Evolutionary conservation across 225 moss, liverwort and hornwort species (phyloP).

Genomic region (Thuidium tamariscinum): DNA sequence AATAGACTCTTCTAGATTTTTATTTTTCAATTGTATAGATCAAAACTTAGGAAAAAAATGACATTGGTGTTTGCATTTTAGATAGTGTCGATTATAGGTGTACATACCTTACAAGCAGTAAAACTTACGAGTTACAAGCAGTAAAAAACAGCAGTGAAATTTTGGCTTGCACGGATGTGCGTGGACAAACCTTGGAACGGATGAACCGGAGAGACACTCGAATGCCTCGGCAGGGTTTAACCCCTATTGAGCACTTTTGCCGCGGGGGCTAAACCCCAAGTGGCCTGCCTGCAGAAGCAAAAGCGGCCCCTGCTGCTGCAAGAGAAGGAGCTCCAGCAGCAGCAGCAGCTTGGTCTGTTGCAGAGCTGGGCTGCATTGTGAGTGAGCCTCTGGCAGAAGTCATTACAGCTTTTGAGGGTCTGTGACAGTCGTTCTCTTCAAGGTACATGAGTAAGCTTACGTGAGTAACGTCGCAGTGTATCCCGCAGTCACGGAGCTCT

Average conservation of each 20-base stretch:
- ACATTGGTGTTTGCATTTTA: too few species aligned
- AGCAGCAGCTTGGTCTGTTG: background rate
- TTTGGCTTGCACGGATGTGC: too few species aligned
- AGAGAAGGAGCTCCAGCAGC: background rate
- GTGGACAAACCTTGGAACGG: background rate
- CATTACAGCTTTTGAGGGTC: background rate
- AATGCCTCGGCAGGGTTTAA: background rate
- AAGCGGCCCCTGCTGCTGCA: background rate
- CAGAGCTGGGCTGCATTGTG: background rate
- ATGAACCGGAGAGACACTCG: background rate
- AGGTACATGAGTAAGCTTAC: background rate
- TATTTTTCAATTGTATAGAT: background rate
- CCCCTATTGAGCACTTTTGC: background rate
- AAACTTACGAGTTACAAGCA: too few species aligned
- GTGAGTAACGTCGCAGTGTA: background rate
- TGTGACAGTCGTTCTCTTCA: background rate
- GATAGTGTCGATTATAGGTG: background rate
- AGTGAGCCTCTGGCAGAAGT: background rate
- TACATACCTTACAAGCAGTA: too few species aligned
- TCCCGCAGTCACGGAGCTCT: background rate
- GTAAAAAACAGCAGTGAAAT: background rate
- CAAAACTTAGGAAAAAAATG: background rate
- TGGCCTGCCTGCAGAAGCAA: background rate
- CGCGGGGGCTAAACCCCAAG: background rate
- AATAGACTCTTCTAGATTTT: background rate